Percentiles rank a stretch among this genome's conserved stretches.
Evolutionary conservation across 495 filamentous ascomycete species (phyloP).

Genomic region (Evansstolkia leycettana): DNA sequence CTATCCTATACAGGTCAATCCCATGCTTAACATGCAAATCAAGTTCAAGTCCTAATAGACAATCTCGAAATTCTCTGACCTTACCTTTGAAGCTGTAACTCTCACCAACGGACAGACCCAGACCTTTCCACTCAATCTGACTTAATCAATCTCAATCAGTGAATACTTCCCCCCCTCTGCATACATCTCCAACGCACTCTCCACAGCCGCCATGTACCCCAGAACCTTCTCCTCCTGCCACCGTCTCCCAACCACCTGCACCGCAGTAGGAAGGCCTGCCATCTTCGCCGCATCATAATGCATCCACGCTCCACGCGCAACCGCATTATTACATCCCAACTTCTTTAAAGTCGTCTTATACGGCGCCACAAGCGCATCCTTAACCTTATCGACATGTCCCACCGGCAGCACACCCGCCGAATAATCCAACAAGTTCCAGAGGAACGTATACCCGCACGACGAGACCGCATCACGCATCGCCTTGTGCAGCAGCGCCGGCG

Average conservation of each 20-base stretch:
- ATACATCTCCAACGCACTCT: constrained; percentile 54
- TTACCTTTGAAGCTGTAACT: no score
- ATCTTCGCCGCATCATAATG: constrained; percentile 76
- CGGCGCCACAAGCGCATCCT: constrained; percentile 50
- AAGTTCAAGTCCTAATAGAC: no score
- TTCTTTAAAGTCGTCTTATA: constrained; percentile 36
- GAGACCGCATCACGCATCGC: constrained; percentile 80
- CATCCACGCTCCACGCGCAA: constrained; percentile 75
- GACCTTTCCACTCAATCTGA: no score
- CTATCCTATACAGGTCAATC: no score
- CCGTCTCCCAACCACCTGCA: constrained; percentile 76
- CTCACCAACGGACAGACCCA: no score
- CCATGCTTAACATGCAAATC: no score
- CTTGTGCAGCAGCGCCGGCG: constrained; percentile 77
- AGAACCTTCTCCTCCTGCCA: constrained; percentile 90
- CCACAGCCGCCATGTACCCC: constrained; percentile 67
- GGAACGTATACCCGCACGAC: constrained; percentile 88
- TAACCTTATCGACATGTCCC: constrained; percentile 60
- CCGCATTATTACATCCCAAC: constrained; percentile 48
- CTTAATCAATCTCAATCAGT: constrained; percentile 48
- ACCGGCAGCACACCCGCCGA: constrained; percentile 75
- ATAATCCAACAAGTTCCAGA: constrained; percentile 94
- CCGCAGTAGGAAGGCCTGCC: constrained; percentile 75
- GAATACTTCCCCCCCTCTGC: constrained; percentile 45
- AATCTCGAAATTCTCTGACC: no score